Base-by-base conservation (phyloP, 164 flowering plant genomes). In the Cinnamomum chago region DNA sequence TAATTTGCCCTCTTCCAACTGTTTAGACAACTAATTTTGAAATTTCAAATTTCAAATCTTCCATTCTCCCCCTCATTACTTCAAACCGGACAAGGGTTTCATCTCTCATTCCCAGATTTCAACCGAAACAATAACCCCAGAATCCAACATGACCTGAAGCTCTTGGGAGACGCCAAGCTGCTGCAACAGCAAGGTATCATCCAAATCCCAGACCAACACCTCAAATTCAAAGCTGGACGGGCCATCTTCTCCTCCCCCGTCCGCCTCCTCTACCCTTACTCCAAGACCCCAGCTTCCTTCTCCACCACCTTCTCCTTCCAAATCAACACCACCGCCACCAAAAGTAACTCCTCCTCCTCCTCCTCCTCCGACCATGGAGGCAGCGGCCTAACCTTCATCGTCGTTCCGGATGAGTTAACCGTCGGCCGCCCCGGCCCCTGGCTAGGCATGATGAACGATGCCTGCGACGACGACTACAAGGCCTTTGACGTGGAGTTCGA, bases 371-470 rank as follows among this genome's bases (percentile, higher is more conserved):
- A 50, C 65, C 22, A 2, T 28, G 55, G 78, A 3, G 88, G 88
- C 50, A 82, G 87, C 47, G 89, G 91, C 23, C 78, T 88, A 20
- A 77, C 88, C 50, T 88, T 88, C 75, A 76, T 88, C 68, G 77
- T 84, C 1, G 89, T 80, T 14, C 91, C 91, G 3, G 88, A 86
- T 24, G 87, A 88, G 80, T 65, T 86, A 75, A 86, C 91, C 0
- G 80, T 85, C 0, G 91, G 91, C 27, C 65, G 91, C 65, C 78
- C 88, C 0, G 91, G 91, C 1, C 85, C 86, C 10, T 86, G 89
- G 89, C 84, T 88, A 0, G 91, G 77, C 22, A 88, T 86, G 88
- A 72, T 86, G 50, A 87, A 87, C 58, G 91, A 87, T 22, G 91
- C 85, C 1, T 86, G 91, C 30, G 82, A 85, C 18, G 84, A 83